Evolutionary conservation across 768 basidiomycete genomes (phyloP).

Genomic region (Jaapia argillacea): DNA sequence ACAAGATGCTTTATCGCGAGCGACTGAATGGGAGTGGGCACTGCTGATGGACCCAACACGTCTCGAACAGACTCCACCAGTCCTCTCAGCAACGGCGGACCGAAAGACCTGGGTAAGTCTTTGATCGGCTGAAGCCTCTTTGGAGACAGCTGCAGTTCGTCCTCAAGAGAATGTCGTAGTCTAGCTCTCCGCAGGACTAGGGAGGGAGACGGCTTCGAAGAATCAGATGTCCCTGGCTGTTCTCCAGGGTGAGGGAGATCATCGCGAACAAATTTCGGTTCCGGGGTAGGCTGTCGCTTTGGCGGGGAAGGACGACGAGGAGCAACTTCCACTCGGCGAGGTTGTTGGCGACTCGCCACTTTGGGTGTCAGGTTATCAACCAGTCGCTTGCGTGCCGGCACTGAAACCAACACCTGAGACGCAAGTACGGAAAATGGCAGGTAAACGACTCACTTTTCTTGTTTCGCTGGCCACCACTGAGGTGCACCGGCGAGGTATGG

Average conservation of each 20-base stretch:
- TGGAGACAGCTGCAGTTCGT: too few species aligned
- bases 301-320: conserved; percentile 3
- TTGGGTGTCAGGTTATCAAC: conserved; percentile 13
- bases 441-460: too few species aligned
- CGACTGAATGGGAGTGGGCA: conserved; percentile 73
- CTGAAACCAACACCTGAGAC: too few species aligned
- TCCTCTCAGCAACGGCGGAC: conserved; percentile 62
- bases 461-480: too few species aligned
- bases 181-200: too few species aligned
- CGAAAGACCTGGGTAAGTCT: too few species aligned
- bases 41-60: conserved; percentile 42
- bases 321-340: conserved; percentile 10
- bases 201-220: too few species aligned
- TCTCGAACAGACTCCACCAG: conserved; percentile 48
- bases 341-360: conserved; percentile 3
- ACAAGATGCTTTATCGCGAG: conserved; percentile 62
- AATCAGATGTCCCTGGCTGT: conserved; percentile 3
- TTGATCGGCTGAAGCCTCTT: too few species aligned
- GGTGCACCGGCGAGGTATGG: too few species aligned
- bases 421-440: too few species aligned
- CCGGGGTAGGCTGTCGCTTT: background rate
- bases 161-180: too few species aligned
- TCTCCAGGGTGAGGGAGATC: conserved; percentile 12
- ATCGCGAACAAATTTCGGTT: conserved; percentile 12
- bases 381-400: conserved; percentile 14